Base-by-base conservation (phyloP, 192 early-diverging fungal genomes). In the Backusella macrospora region DNA sequence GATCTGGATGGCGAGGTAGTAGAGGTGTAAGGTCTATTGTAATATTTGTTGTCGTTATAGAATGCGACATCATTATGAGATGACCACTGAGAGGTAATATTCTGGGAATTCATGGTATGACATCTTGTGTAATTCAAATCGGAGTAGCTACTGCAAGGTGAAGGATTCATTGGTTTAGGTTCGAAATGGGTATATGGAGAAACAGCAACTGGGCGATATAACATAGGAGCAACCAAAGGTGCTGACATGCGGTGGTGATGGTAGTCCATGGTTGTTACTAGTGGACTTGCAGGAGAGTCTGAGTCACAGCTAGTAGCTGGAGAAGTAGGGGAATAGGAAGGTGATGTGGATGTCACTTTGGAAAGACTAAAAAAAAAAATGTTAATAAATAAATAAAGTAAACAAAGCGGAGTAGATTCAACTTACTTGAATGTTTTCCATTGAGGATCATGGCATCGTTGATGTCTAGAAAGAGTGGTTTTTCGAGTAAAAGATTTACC, bases 401-500 rank as follows among this genome's bases (percentile, higher is more conserved):
- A 55, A 55, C 70, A 48, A 3, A 47, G 74, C 39, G 21, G 21
- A 26, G 52, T 34, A 43, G 39, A 4, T 23, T 12, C 55, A 4
- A 38, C 47, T 81, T 80, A 79, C 80, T 80, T 68, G 76, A 80
- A 80, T 75, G 78, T 49, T 69, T 82, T 78, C 77, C 82, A 78
- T 72, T 80, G 74, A 38, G 80, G 83, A 42, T 84, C 85, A 59
- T 90, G 88, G 65, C 85, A 83, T 39, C 85, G 78, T 70, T 83
- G 80, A 73, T 92, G 91, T 40, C 90, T 77, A 7, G 89, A 89
- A 10, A 92, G 73, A 6, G 89, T 89, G 4, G 88, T 91, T 45
- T 85, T 83, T 18, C 91, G 80, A 34, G 88, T 91, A 75, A 94
- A 95, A 0, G 87, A 81, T 72, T 94, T 94, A 16, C 78, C 86